Evolutionary conservation across 2,329 filamentous ascomycete genomes (phyloP), one percentile per base, ranked within the genome.

Genomic region (Aspergillus sp.): DNA sequence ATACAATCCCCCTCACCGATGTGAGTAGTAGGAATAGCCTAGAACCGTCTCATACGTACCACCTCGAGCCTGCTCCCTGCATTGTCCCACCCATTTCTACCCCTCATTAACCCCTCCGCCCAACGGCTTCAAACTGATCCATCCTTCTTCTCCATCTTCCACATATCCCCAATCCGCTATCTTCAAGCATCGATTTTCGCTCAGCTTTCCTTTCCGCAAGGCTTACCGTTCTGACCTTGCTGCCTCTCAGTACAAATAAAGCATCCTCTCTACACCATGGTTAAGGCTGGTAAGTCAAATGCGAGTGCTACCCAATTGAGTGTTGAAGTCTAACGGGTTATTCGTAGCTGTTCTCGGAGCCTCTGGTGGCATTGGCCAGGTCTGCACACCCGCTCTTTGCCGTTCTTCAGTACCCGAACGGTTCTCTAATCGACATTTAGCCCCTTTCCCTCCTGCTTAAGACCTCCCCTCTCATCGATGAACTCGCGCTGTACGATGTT

Each of bases 401-500:
- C 21, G 14, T n/a, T 17, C 25, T 43, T 37, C 31, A 21, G 23
- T 31, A 11, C 17, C 50, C 44, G 5, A 21, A 48, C 55, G 48
- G 46, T 52, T 17, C 47, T 52, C 40, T 48, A 47, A 33, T 44
- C 25, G 40, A 48, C 23, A 3, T 31, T 40, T 73, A 98, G 93
- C 95, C 95, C 68, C 85, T 99, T 72, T 99, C 95, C 66, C 90
- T 99, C 67, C 90, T 99, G 70, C 85, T 98, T 76, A 99, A 99
- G 87, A 87, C 90, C 67, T 90, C 84, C 73, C 90, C 92, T 65
- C 87, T 91, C 73, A 84, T 99, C 71, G 89, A 93, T 72, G 91
- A 98, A 82, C 90, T 99, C 70, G 84, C 92, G 61, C 90, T 99
- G 70, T 99, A 97, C 84, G 95, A 99, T 96, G 93, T 99, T 67